Base-by-base conservation (phyloP, 805 yeast species). In the Kodamaea fukazawae region DNA sequence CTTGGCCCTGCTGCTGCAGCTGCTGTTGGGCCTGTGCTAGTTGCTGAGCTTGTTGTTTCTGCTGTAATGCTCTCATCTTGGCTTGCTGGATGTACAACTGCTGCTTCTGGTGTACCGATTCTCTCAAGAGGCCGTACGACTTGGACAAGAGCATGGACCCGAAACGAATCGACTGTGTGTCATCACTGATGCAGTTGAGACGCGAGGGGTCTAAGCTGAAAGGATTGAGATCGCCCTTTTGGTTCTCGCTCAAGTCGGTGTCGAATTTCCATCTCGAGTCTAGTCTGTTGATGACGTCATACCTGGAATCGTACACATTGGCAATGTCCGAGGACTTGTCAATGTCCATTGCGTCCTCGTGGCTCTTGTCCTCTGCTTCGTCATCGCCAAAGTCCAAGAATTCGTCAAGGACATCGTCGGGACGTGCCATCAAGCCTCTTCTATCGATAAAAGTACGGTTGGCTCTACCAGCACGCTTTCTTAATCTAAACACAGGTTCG, bases 101-200 rank as follows among this genome's bases (percentile, higher is more conserved):
- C 62, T 82, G 80, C 49, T 93, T 73, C 61, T 81, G 80, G 53
- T 79, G 74, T 40, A 86, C 79, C 14, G 90, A 83, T 55, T 89
- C 88, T 51, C 87, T 70, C 47, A 82, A 66, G 36, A 81, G 75
- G 39, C 89, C 96, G 55, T 86, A 86, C 0, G 96, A 82, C 60
- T 90, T 91, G 3, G 93, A 79, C 30, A 89, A 70, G 23, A 91
- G 63, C 96, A 89, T 89, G 5, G 95, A 79, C 7, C 96, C 96
- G 63, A 90, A 90, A 44, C 97, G 71, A 22, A 91, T 86, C 1
- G 86, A 81, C 61, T 90, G 97, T 1, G 96, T 89, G 37, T 82
- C 91, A 39, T 83, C 83, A 10, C 88, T 78, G 30, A 90, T 87
- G 47, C 84, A 83, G 55, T 90, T 90, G 51, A 90, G 71, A 40